phyloP scores from a whole-genome alignment of 2,329 filamentous ascomycete genomes.

The Aspergillus awamori region DNA sequence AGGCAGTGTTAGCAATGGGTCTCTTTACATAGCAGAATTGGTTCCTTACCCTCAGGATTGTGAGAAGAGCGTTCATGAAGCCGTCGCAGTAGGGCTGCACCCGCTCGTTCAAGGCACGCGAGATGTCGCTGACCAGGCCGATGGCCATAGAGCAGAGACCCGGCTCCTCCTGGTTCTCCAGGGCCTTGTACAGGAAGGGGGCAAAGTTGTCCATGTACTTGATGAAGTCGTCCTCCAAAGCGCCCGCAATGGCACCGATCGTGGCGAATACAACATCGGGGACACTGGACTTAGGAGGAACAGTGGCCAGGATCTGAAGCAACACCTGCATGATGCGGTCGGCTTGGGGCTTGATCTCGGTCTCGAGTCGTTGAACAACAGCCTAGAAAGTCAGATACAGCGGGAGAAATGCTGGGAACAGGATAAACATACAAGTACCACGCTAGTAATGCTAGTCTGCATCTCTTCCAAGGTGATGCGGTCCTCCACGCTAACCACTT shows the following conservation, averaged over 20 bases:
- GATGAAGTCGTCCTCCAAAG: conserved; percentile 87
- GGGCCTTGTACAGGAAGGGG: conserved; percentile 89
- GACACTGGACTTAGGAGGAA: conserved; percentile 85
- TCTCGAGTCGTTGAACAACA: conserved; percentile 87
- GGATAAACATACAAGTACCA: conserved; percentile 64
- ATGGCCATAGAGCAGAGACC: conserved; percentile 96
- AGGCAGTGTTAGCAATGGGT: conserved; percentile 35
- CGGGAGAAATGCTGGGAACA: neutral
- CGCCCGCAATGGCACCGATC: conserved; percentile 87
- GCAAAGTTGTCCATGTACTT: conserved; percentile 98
- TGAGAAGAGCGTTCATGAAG: conserved; percentile 97
- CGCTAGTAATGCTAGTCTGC: conserved; percentile 91
- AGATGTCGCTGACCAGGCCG: conserved; percentile 94
- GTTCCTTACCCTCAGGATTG: conserved; percentile 73
- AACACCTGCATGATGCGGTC: conserved; percentile 92
- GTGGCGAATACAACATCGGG: conserved; percentile 92
- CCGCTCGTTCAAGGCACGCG: conserved; percentile 83
- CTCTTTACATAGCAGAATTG: conserved; percentile 12
- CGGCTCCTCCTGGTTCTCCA: conserved; percentile 94
- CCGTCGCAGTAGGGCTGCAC: conserved; percentile 94
- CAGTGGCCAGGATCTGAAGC: conserved; percentile 75
- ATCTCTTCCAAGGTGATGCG: conserved; percentile 95
- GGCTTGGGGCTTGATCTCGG: conserved; percentile 84
- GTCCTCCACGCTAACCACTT: conserved; percentile 96
- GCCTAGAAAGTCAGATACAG: conserved; percentile 48